Evolutionary conservation across 768 basidiomycete genomes (phyloP), one percentile per base, ranked within the genome.

Genomic region (Tylopilus balloui): DNA sequence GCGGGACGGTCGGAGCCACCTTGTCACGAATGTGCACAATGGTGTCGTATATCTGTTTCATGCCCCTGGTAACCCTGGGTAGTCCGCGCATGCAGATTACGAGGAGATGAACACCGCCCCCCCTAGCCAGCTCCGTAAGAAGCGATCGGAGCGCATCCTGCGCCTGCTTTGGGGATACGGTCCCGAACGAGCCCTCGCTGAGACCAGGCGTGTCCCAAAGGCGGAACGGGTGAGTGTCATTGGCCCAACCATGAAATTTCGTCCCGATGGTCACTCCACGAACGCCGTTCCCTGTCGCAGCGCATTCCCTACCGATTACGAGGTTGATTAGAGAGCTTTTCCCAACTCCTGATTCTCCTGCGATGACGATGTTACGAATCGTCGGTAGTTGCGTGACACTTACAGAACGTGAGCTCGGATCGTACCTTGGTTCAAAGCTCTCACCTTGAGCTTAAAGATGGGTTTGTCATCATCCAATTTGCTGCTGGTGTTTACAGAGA

Each of bases 181-280:
- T 56, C 31, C 61, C 62, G 6, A 51, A 61, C 7, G 62, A 57
- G 34, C 56, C 60, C 43, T 66, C 65, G 40, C 57, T 57, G n/a
- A 68, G 58, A 23, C 68, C 69, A 0, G 59, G 63, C 1, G 68
- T 69, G 40, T 69, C 68, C 61, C 54, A 68, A 32, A 69, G 52
- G 27, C 57, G 52, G 49, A 56, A 69, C 15, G 51, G 55, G 32
- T 59, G 57, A 8, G 34, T 35, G 35, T 50, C 48, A 17, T 40
- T 40, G 39, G 25, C 48, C 50, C 55, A 55, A 19, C 55, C 53
- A 31, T 64, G 52, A 42, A 45, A 51, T 37, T 53, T 54, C 13
- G 49, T 57, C 17, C 53, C 56, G 35, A 50, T 47, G 43, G 64
- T 65, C 3, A 61, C 63, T 10, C 62, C 62, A 27, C 41, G 50